A percentile compares a stretch with the other conserved stretches of the same genome.
These are phyloP conservation scores for Ascochyta fabae DNA, from an alignment of 2,329 filamentous ascomycete species.

Conservation along the genomic window DNA sequence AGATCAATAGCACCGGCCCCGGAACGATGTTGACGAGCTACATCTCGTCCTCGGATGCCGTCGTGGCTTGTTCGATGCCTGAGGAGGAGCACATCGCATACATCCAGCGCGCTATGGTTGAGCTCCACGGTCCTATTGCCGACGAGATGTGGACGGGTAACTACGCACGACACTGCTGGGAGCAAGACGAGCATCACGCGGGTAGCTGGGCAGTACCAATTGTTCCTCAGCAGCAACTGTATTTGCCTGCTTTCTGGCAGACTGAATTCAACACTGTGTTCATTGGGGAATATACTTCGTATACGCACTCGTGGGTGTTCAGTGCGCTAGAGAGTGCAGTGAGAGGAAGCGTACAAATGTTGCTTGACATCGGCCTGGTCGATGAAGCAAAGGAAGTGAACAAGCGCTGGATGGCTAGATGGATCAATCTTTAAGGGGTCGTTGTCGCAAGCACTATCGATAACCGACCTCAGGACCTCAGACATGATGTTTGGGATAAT, in stretches of 20 bases:
- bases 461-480: not conserved
- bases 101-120: constrained; percentile 66
- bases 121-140: constrained; percentile 66
- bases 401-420: constrained; percentile 70
- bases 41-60: constrained; percentile 50
- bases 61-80: constrained; percentile 53
- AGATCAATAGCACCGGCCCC: constrained; percentile 63
- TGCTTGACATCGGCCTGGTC: constrained; percentile 67
- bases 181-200: constrained; percentile 62
- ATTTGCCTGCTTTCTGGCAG: constrained; percentile 71
- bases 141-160: constrained; percentile 67
- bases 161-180: constrained; percentile 69
- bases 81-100: constrained; percentile 67
- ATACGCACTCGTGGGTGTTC: constrained; percentile 72
- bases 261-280: constrained; percentile 71
- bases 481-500: not conserved
- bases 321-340: constrained; percentile 69
- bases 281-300: constrained; percentile 68
- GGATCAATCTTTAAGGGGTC: constrained; percentile 52
- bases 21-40: constrained; percentile 66
- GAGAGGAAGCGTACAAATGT: constrained; percentile 65
- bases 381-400: constrained; percentile 70
- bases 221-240: constrained; percentile 69
- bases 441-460: not conserved
- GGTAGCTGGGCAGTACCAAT: constrained; percentile 66